phyloP scores from a whole-genome alignment of 2,329 filamentous ascomycete species.

The Hypoxylon sp. region DNA sequence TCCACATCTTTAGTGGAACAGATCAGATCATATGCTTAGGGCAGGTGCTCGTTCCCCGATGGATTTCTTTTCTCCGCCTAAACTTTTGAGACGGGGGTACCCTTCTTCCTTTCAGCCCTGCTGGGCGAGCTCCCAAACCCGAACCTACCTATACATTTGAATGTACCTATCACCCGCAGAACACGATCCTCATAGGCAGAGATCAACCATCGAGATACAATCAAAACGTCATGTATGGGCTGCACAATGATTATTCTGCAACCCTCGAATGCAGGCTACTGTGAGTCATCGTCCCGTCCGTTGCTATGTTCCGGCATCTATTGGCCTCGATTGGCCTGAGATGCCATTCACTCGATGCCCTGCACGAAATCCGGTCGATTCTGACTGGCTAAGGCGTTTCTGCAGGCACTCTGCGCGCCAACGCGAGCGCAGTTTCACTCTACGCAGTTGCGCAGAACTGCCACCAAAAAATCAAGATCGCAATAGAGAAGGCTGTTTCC shows the following conservation, averaged over 20 bases:
- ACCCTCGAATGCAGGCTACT: conserved; percentile 45
- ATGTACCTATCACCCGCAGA: conserved; percentile 4
- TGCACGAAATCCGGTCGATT: conserved; percentile 27
- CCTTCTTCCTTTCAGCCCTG: conserved; percentile 37
- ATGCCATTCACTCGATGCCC: conserved; percentile 23
- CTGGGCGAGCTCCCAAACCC: conserved; percentile 10
- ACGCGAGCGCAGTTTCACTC: conserved; percentile 36
- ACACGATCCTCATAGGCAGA: conserved; percentile 6
- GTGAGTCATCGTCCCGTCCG: conserved; percentile 50
- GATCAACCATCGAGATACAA: conserved; percentile 31
- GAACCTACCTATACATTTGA: too few relatives aligned
- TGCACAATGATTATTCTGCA: conserved; percentile 38
- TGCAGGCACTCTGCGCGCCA: conserved; percentile 42
- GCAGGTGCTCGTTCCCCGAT: conserved; percentile 9
- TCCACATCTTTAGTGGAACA: conserved; percentile 34
- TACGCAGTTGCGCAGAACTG: conserved; percentile 44
- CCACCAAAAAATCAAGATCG: conserved; percentile 45
- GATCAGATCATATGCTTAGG: conserved; percentile 16
- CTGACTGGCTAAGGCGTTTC: conserved; percentile 41
- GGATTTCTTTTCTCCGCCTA: conserved; percentile 1
- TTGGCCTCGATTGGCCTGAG: conserved; percentile 27
- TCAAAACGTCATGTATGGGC: conserved; percentile 47
- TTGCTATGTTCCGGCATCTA: conserved; percentile 18
- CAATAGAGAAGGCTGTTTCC: conserved; percentile 25
- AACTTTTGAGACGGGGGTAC: conserved; percentile 10